phyloP scores from a whole-genome alignment of 768 basidiomycete genomes.

The Rossbeevera mucosa region DNA sequence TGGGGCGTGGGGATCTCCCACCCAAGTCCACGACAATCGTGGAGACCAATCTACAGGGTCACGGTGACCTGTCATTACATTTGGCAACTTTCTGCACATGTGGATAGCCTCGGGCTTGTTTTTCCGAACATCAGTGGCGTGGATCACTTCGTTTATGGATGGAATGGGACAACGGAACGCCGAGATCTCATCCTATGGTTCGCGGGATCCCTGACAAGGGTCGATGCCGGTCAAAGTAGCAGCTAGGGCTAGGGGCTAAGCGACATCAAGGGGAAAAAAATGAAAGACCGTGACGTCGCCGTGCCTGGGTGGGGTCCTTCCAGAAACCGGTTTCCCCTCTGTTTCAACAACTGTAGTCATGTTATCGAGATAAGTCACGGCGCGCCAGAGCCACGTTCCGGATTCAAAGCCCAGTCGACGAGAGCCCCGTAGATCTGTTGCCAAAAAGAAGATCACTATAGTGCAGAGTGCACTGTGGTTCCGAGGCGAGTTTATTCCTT shows the following conservation, averaged over 20 bases:
- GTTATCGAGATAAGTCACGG: too few relatives aligned
- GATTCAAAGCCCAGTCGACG: too few relatives aligned
- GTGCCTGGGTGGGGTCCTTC: background rate
- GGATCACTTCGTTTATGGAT: background rate
- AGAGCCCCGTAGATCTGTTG: too few relatives aligned
- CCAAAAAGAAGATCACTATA: too few relatives aligned
- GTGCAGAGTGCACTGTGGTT: too few relatives aligned
- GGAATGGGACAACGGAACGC: background rate
- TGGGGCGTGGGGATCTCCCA: background rate
- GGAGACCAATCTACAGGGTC: background rate
- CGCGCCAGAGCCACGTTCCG: too few relatives aligned
- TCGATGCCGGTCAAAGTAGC: background rate
- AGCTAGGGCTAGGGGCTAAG: background rate
- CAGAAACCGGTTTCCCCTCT: too few relatives aligned
- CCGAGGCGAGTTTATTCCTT: too few relatives aligned
- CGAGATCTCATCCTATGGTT: background rate
- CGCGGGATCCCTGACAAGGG: background rate
- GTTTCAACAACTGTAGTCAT: too few relatives aligned
- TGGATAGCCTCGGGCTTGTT: background rate
- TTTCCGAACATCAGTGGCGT: background rate
- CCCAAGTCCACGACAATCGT: background rate
- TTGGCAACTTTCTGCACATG: background rate
- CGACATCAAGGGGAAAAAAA: background rate
- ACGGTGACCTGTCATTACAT: background rate
- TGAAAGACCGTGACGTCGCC: background rate